A percentile compares a stretch with the other conserved stretches of the same genome.
Evolutionary conservation across 2,329 filamentous ascomycete genomes (phyloP).

Genomic region (Beauveria pseudobassiana): DNA sequence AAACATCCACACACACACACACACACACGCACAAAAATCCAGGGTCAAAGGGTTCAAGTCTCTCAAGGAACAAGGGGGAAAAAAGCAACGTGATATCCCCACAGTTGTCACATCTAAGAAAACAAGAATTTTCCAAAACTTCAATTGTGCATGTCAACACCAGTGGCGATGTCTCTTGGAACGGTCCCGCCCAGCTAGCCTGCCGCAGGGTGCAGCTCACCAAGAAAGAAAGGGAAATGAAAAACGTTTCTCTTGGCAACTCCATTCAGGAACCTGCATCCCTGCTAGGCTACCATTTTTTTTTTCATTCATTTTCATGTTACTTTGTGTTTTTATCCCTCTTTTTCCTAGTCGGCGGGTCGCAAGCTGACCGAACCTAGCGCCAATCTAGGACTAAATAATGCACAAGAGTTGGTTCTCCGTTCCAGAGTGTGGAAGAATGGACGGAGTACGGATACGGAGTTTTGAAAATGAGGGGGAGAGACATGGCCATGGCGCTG

Average conservation of each 20-base stretch:
- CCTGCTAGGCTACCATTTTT: neutral
- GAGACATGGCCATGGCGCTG: neutral
- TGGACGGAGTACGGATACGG: too few relatives aligned
- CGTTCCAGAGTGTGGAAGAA: neutral
- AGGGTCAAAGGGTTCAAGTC: too few relatives aligned
- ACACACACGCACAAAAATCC: too few relatives aligned
- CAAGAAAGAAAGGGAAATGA: neutral
- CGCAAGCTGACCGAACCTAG: neutral
- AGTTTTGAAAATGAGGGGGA: neutral
- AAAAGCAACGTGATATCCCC: too few relatives aligned
- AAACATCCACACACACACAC: too few relatives aligned
- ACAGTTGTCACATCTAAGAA: too few relatives aligned
- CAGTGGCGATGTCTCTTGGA: neutral
- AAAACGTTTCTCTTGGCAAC: neutral
- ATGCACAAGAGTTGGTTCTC: neutral
- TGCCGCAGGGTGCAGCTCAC: neutral
- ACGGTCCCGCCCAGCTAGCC: neutral
- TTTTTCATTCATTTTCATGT: neutral
- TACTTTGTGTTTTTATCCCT: neutral
- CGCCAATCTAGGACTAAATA: neutral
- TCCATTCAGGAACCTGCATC: too few relatives aligned
- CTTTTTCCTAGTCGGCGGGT: neutral
- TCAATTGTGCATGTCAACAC: neutral
- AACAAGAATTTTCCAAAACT: too few relatives aligned
- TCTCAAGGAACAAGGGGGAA: too few relatives aligned